Conservation (phyloP, 1,139 yeast species). For the Ogataea hybrid region DNA sequence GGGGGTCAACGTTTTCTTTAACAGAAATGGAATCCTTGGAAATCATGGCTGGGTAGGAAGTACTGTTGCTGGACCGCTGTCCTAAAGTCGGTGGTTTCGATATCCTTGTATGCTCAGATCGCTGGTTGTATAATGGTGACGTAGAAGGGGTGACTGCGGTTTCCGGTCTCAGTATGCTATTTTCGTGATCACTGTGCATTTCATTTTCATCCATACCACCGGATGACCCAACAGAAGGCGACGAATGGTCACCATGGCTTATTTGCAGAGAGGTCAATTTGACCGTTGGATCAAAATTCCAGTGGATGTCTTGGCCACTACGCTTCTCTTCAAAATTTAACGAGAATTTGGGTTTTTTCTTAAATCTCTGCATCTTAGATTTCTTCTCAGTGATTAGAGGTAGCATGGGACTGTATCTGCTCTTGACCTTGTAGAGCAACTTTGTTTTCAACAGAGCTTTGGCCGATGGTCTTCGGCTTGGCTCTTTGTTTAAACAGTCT, state of each 20-base stretch:
- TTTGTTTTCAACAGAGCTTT: conserved; percentile 55
- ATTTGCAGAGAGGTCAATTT: conserved; percentile 2
- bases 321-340: conserved; percentile 21
- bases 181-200: conserved; percentile 13
- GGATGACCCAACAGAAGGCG: conserved; percentile 1
- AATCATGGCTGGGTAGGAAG: conserved; percentile 1
- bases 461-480: conserved; percentile 58
- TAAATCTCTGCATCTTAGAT: conserved; percentile 11
- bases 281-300: conserved; percentile 24
- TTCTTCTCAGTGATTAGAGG: conserved; percentile 19
- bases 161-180: conserved; percentile 13
- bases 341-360: conserved; percentile 26
- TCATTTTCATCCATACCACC: conserved; percentile 13
- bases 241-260: conserved; percentile 1
- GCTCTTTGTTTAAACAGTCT: conserved; percentile 64
- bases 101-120: conserved; percentile 11
- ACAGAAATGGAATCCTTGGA: conserved; percentile 2
- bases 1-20: conserved; percentile 17
- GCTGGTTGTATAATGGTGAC: conserved; percentile 16
- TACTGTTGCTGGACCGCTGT: not conserved
- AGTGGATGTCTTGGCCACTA: conserved; percentile 25
- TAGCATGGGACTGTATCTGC: conserved; percentile 28
- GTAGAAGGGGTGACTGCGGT: conserved; percentile 20
- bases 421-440: conserved; percentile 50
- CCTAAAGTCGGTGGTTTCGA: conserved; percentile 4